Base-by-base conservation (phyloP, 129 eudicot species). In the Flaveria ramosissima region DNA sequence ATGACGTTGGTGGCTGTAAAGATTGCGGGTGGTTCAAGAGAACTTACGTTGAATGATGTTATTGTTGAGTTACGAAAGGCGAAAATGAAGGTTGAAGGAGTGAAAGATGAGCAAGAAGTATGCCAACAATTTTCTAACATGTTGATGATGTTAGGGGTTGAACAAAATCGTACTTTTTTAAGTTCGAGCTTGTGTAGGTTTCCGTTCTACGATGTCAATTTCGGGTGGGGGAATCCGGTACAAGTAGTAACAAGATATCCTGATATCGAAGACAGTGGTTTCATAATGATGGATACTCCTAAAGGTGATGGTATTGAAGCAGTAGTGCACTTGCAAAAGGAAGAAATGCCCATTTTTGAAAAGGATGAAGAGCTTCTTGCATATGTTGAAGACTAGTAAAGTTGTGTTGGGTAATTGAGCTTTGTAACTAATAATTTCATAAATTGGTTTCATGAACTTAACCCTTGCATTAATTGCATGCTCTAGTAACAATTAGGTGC, bases 221-320 rank as follows among this genome's bases (percentile, higher is more conserved):
- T 81, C 17, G 77, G 84, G 11, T 66, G 79, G 70, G 84, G 80
- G 12, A 76, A 61, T 32, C 81, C 81, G 15, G 57, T 39, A 9
- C 24, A 15, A 41, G 78, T 61, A 17, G 23, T 30, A 8, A 36
- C 71, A 5, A 46, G 53, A 39, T 32, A 17, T 19, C 74, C 27
- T 0, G 51, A 52, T 50, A 2, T 3, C 2, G 30, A 62, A 6
- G 55, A 6, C 13, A 71, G 53, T 15, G 26, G 9, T 14, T 16
- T 77, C 10, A 3, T 50, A 6, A 9, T 77, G 13, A 16, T 71
- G 62, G 82, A 82, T 52, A 27, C 39, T 16, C 76, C 65, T 3
- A 10, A 12, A 24, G 76, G 76, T 11, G 80, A 74, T 74, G 84
- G 84, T 11, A 70, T 81, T 66, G 56, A 26, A 59, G 84, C 64